Evolutionary conservation across 2,329 filamentous ascomycete species (phyloP), one percentile per base, ranked within the genome.

Genomic region (Talaromyces funiculosus): DNA sequence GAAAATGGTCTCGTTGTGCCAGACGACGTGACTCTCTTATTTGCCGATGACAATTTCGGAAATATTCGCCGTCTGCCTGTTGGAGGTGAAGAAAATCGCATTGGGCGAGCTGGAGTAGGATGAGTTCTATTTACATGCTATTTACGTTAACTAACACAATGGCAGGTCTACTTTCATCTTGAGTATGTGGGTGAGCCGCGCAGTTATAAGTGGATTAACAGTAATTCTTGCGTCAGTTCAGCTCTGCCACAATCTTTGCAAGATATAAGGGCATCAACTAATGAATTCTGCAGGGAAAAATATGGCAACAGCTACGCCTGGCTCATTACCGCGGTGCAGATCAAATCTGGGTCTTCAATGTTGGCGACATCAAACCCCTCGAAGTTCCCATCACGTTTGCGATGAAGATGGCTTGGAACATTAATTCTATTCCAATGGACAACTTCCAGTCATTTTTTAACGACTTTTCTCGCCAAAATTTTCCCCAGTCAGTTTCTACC

Each of bases 31-130:
- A 89, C 85, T 1, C 76, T 90, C 24, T 77, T 89, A 4, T 89
- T 86, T 82, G 80, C 85, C 0, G 87, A 89, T 68, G 87, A 90
- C 72, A 89, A 88, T 72, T 87, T 80, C 78, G 86, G 86, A 10
- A 86, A 88, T 69, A 80, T 87, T 26, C 79, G 85, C 29, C 78
- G 86, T 22, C 74, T 89, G 31, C 87, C 87, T 4, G 71, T 84
- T 16, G 76, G 73, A 1, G 82, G 84, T 62, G 87, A 89, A 74
- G 84, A 80, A 2, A 71, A 74, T n/a, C 76, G 86, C 10, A 73
- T 76, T 4, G 86, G 85, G 37, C 86, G 86, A 24, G 84, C 86
- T 31, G 87, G 86, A 45, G 82, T 53, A 53, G 18, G 10, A 31
- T n/a, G n/a, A n/a, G n/a, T n/a, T 35, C 20, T 8, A 35, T 9